Conservation (phyloP, 176 grass and related monocot genomes). For the Cenchrus purpureus region DNA sequence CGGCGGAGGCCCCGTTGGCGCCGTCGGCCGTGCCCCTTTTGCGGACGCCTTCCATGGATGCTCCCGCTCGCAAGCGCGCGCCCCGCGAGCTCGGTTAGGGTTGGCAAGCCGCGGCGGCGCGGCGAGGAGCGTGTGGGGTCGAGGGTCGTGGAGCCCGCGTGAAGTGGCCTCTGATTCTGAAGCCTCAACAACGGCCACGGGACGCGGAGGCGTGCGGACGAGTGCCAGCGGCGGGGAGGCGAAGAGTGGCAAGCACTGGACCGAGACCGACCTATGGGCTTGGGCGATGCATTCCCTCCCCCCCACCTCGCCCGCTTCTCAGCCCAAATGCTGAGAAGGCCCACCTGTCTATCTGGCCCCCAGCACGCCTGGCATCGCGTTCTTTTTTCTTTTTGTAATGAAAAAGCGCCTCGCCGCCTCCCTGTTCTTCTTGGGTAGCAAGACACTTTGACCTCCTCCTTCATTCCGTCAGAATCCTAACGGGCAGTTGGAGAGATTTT, state of each 20-base stretch:
- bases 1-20: conserved; percentile 37
- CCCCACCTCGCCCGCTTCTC: not conserved
- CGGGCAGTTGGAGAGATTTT: not conserved
- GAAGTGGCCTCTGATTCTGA: not conserved
- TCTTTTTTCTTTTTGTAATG: too few relatives aligned
- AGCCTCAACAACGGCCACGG: not conserved
- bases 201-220: not conserved
- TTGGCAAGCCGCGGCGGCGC: not conserved
- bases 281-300: too few relatives aligned
- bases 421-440: conserved; percentile 16
- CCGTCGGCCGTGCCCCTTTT: conserved; percentile 60
- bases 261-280: not conserved
- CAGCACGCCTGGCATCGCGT: too few relatives aligned
- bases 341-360: not conserved
- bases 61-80: not conserved
- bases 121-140: not conserved
- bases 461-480: not conserved
- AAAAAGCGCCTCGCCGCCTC: not conserved
- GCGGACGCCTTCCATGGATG: conserved; percentile 58
- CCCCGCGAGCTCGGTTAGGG: conserved; percentile 20
- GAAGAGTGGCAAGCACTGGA: not conserved
- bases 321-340: not conserved
- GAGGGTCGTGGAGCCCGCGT: not conserved
- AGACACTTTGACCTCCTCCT: not conserved
- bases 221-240: not conserved